A percentile compares a stretch with the other conserved stretches of the same genome.
Evolutionary conservation across 139 green algal genomes (phyloP).

Genomic region (Dunaliella primolecta): DNA sequence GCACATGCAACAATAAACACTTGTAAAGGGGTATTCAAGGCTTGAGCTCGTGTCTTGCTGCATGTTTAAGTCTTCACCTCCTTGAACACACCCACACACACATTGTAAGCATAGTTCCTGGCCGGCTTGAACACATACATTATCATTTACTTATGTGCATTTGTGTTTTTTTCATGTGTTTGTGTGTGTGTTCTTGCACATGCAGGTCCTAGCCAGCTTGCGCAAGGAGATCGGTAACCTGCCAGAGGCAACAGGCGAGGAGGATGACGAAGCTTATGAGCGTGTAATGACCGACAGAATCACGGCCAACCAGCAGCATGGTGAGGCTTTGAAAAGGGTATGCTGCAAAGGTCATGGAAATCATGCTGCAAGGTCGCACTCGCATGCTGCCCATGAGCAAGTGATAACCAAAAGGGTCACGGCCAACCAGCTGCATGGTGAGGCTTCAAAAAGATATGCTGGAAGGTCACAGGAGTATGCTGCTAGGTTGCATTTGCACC

Average conservation of each 20-base stretch:
- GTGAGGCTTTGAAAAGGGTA: no score
- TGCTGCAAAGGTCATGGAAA: no score
- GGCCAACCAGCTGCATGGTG: neutral
- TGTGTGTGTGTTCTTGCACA: neutral
- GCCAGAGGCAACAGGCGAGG: conserved; percentile 8
- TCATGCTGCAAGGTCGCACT: no score
- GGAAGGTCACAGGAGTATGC: no score
- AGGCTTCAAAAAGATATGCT: no score
- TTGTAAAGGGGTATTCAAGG: neutral
- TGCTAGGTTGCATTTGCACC: no score
- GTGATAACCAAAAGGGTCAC: neutral
- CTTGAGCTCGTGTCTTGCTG: neutral
- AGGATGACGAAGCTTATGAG: neutral
- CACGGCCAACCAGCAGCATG: neutral
- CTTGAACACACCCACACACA: neutral
- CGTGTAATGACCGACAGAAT: neutral
- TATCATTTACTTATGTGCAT: no score
- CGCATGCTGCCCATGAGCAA: neutral
- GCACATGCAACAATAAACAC: no score
- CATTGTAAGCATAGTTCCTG: neutral
- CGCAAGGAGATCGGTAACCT: conserved; percentile 28
- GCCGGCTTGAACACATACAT: no score
- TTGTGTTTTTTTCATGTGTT: neutral
- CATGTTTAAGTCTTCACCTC: neutral
- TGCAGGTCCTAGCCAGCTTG: conserved; percentile 22